A percentile compares a stretch with the other conserved stretches of the same genome.
phyloP scores from a whole-genome alignment of 371 early-diverging fungal species.

The Umbelopsis sp. region DNA sequence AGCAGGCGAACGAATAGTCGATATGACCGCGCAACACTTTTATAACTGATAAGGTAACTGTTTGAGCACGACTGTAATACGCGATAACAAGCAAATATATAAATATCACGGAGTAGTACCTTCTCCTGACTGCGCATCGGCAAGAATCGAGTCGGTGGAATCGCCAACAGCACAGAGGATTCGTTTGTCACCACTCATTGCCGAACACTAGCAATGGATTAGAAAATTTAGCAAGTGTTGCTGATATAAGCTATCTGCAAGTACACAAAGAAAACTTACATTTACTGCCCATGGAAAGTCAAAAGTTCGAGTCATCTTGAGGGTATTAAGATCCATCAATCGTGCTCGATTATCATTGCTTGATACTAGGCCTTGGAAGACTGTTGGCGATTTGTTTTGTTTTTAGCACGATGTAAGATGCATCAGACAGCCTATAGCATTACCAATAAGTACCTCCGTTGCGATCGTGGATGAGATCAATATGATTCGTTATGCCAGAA shows the following conservation, averaged over 20 bases:
- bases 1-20: slow-evolving; percentile 84
- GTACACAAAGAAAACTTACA: slow-evolving; percentile 39
- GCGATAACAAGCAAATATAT: neutral
- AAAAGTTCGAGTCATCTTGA: slow-evolving; percentile 36
- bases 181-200: slow-evolving; percentile 63
- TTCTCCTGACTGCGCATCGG: slow-evolving; percentile 61
- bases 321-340: slow-evolving; percentile 53
- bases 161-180: slow-evolving; percentile 83
- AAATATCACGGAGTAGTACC: slow-evolving; percentile 26
- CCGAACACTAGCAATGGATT: slow-evolving; percentile 59
- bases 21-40: slow-evolving; percentile 36
- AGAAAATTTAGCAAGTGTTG: neutral
- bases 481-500: slow-evolving; percentile 70
- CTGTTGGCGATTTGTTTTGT: slow-evolving; percentile 14
- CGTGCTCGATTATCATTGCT: slow-evolving; percentile 66
- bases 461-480: slow-evolving; percentile 47
- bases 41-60: slow-evolving; percentile 20
- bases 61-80: neutral
- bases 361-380: slow-evolving; percentile 51
- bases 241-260: no score
- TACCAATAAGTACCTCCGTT: slow-evolving; percentile 32
- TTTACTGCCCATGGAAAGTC: slow-evolving; percentile 70
- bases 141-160: slow-evolving; percentile 54
- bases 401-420: neutral
- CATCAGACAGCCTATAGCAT: neutral